Conservation (phyloP, 2,329 filamentous ascomycete species). For the Pseudocercospora crystallina region DNA sequence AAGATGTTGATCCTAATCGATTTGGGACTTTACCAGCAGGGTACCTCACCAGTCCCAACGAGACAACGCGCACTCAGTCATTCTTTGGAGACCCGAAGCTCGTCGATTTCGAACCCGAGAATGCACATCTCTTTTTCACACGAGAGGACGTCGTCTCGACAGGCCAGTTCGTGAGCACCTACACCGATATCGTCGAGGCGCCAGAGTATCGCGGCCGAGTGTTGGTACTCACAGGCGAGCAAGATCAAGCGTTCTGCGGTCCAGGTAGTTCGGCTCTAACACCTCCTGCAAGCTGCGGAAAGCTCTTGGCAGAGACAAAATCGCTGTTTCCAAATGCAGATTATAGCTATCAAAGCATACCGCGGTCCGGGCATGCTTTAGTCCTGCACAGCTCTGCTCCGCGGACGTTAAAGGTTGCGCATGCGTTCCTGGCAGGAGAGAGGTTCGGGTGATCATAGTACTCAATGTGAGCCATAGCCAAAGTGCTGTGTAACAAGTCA, state of each 20-base stretch:
- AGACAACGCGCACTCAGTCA: constrained; percentile 16
- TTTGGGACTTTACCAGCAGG: constrained; percentile 14
- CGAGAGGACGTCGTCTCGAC: constrained; percentile 16
- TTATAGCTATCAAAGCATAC: constrained; percentile 17
- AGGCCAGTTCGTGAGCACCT: constrained; percentile 19
- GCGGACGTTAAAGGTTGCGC: constrained; percentile 8
- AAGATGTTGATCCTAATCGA: constrained; percentile 7
- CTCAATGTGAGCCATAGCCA: too few relatives aligned
- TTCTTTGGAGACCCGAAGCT: constrained; percentile 17
- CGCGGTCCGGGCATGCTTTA: constrained; percentile 14
- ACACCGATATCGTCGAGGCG: constrained; percentile 9
- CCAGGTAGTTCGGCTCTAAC: constrained; percentile 15
- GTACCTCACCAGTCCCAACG: constrained; percentile 18
- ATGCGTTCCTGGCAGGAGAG: constrained; percentile 10
- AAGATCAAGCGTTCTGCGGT: constrained; percentile 23
- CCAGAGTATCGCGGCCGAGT: constrained; percentile 14
- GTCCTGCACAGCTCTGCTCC: constrained; percentile 10
- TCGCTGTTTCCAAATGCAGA: constrained; percentile 16
- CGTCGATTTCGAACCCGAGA: constrained; percentile 16
- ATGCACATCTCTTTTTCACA: constrained; percentile 13
- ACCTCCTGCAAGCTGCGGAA: constrained; percentile 9
- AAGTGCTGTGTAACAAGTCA: too few relatives aligned
- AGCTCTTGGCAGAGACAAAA: constrained; percentile 12
- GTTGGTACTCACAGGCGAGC: constrained; percentile 17
- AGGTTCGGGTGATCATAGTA: constrained; percentile 1